Evolutionary conservation across 192 early-diverging fungal species (phyloP), one percentile per base, ranked within the genome.

Genomic region (Nowakowskiella sp.): DNA sequence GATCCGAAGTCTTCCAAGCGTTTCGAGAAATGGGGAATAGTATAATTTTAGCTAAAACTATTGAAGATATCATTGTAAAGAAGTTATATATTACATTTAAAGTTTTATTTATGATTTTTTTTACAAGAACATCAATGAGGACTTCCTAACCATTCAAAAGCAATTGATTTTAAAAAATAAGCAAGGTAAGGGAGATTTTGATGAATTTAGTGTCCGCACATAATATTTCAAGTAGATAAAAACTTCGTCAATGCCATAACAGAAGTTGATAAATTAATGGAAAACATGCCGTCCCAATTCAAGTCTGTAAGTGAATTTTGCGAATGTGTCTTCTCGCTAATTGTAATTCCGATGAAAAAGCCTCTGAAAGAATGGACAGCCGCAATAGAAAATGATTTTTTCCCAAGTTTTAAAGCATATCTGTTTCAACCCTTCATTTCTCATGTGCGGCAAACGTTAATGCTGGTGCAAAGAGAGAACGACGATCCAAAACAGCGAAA

Each of bases 1-100:
- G 68, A 28, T 61, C 64, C 23, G 69, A 72, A 2, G 67, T 74
- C 19, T 51, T 74, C 5, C 69, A 74, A 32, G 58, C 55, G 1
- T 69, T 74, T 52, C 54, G 72, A n/a, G 65, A 72, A 44, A 47
- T 71, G 13, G 72, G 72, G 23, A 74, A 74, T 53, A 31, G 48
- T 2, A 49, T 72, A 1, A 10, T 72, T 22, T 23, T 55, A 5
- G 53, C 67, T 23, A 51, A 56, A 43, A 19, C 47, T 10, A 47
- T 74, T 4, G 57, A 73, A 26, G 61, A 68, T 30, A 33, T 49
- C 7, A 7, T 62, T 50, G 65, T 65, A 58, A 4, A 6, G 6
- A 29, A 16, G 47, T 6, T 6, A 13, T 0, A 30, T 22, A 27
- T 6, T 47, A 6, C 6, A 21, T 10, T 6, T 8, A 27, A 6